phyloP scores from a whole-genome alignment of 108 stramenopile species.

The Skeletonema potamos region DNA sequence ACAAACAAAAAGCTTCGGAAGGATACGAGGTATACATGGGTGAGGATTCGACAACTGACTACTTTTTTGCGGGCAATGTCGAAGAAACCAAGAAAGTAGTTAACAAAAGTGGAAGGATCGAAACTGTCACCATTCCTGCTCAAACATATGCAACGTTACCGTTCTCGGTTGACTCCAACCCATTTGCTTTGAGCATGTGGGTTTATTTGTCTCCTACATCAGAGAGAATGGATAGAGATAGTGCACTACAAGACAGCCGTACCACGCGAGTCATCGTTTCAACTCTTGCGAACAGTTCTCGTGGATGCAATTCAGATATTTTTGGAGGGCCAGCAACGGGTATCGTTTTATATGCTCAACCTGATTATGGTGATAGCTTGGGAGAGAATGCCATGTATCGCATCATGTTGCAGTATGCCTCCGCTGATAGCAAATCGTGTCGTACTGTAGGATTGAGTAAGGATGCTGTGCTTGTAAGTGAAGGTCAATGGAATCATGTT shows the following conservation, averaged over 20 bases:
- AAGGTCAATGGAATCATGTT: conserved; percentile 35
- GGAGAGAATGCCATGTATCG: conserved; percentile 5
- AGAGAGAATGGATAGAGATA: not conserved
- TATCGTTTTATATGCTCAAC: conserved; percentile 34
- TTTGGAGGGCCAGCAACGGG: conserved; percentile 18
- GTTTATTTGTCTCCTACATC: conserved; percentile 15
- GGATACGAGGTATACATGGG: conserved; percentile 24
- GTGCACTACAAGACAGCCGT: not conserved
- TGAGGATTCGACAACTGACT: conserved; percentile 35
- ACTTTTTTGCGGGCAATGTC: conserved; percentile 27
- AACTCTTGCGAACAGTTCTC: conserved; percentile 2
- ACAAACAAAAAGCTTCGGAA: not conserved
- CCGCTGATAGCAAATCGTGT: conserved; percentile 6
- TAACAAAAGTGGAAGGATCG: conserved; percentile 2
- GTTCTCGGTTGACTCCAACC: conserved; percentile 20
- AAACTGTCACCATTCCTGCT: conserved; percentile 13
- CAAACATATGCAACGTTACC: conserved; percentile 30
- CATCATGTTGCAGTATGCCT: conserved; percentile 26
- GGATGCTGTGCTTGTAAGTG: conserved; percentile 7
- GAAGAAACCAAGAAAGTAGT: conserved; percentile 2
- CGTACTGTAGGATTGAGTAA: conserved; percentile 10
- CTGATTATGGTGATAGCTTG: conserved; percentile 12
- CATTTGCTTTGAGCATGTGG: conserved; percentile 40
- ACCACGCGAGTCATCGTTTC: conserved; percentile 31
- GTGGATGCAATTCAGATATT: conserved; percentile 28